phyloP scores from a whole-genome alignment of 257 asterid species.

The Solanum sejunctum region DNA sequence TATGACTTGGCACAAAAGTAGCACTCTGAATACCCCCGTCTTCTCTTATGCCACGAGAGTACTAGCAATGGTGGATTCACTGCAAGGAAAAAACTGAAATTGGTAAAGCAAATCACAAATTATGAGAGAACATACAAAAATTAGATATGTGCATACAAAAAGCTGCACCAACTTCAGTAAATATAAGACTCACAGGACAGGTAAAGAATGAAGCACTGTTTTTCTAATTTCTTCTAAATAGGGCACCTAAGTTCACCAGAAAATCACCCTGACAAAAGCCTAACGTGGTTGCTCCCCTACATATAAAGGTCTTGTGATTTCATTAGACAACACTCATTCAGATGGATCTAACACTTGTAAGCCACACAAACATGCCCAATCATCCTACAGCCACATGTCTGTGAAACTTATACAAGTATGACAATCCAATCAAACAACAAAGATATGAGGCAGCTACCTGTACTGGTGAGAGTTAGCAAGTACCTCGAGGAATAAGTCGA shows the following conservation, averaged over 20 bases:
- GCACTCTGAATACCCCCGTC: background rate
- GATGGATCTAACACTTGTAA: background rate
- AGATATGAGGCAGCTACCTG: background rate
- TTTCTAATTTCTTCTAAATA: background rate
- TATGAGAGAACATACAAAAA: background rate
- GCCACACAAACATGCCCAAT: background rate
- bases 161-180: background rate
- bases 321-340: background rate
- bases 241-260: background rate
- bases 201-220: background rate
- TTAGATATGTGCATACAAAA: background rate
- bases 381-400: background rate
- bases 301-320: background rate
- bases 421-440: background rate
- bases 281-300: background rate
- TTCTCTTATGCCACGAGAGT: conserved; percentile 41
- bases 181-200: background rate
- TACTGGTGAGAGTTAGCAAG: background rate
- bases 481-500: background rate
- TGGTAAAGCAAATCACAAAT: background rate
- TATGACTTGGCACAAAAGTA: background rate
- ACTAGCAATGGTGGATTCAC: conserved; percentile 62
- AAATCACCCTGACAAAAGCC: background rate
- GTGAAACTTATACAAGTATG: background rate
- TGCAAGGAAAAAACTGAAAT: conserved; percentile 10